Base-by-base conservation (phyloP, 1,284 basidiomycete species). In the Moesziomyces sp. region DNA sequence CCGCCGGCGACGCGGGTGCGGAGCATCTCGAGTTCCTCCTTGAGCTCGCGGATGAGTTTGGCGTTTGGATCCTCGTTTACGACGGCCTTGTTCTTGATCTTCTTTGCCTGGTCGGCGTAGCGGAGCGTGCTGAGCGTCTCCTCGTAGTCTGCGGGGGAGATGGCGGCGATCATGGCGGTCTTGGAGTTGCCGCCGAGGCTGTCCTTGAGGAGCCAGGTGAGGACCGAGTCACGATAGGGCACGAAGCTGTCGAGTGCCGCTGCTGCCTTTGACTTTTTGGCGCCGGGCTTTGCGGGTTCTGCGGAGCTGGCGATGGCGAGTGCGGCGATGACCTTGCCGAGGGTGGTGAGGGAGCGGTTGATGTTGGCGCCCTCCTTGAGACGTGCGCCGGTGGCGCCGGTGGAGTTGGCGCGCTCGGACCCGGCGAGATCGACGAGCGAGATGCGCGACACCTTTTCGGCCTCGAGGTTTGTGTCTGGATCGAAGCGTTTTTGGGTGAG, bases 11-110 rank as follows among this genome's bases (percentile, higher is more conserved):
- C 80, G 13, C 79, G 74, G 3, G 61, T 61, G 2, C 85, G 83
- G 3, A 86, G 80, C 45, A 83, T 76, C 23, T 97, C 93, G 48
- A 99, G 87, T 86, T 99, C 97, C 86, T 98, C 96, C 85, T 98
- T 98, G 83, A 98, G 91, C 85, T 98, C 96, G 53, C 96, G 92
- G 58, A 98, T 95, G 59, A 98, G 90, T 87, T 94, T 97, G 82
- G 96, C 96, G 82, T 98, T 99, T 19, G 97, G 95, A 88, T 99
- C 96, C 86, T 99, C 96, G 85, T 99, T 99, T 78, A 99, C 93
- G 53, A 98, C 90, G 18, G 96, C 96, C 87, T 98, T 97, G 86
- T 98, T 99, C 90, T 96, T 97, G 87, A 99, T 99, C 90, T 96
- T 97, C 90, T 99, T 99, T 26, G 96, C 95, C 83, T 88, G 83